Base-by-base conservation (phyloP, 148 eudicot species). In the Dysphania ambrosioides region DNA sequence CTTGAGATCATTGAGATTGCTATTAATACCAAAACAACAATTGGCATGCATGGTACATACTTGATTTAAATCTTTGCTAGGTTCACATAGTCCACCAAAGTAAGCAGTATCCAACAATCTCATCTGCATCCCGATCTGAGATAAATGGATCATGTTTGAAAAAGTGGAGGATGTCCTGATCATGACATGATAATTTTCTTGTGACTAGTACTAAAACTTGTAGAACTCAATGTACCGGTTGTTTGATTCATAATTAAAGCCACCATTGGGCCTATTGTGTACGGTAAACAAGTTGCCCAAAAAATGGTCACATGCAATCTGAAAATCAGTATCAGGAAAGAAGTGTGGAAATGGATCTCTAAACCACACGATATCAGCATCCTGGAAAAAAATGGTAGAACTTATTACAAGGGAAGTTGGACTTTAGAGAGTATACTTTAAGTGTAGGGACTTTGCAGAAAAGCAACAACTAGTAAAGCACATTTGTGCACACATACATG, bases 361-460 rank as follows among this genome's bases (percentile, higher is more conserved):
- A 75, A 88, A 79, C 92, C 92, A 88, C 92, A 88, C 83, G 55
- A 86, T 64, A 81, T 88, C 89, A 27, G 88, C 85, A 76, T 88
- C 92, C 92, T 88, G 86, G 34, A 78, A 41, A 38, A 71, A 51
- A 71, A 75, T n/a, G 59, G 47, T 12, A 77, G 63, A 67, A 67
- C 51, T 36, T 67, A 7, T 67, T 42, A 34, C 0, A 30, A n/a
- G 3, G 29, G 62, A 58, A 24, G 34, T 12, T 56, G 10, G 6
- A 36, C 40, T 36, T 36, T 36, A 2, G 5, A 47, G 51, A 12
- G 15, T 47, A 47, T 13, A 47, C 21, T 13, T 18, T 18, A 47
- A 47, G 53, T 47, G 19, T 13, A 47, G 53, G 8, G 31, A 29
- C 64, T 19, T 63, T 7, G 1, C 18, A 47, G 18, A 47, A 47